These are phyloP conservation scores for Nothophaeocryptopus gaeumannii DNA, from an alignment of 2,329 filamentous ascomycete species.

Conservation along the genomic window DNA sequence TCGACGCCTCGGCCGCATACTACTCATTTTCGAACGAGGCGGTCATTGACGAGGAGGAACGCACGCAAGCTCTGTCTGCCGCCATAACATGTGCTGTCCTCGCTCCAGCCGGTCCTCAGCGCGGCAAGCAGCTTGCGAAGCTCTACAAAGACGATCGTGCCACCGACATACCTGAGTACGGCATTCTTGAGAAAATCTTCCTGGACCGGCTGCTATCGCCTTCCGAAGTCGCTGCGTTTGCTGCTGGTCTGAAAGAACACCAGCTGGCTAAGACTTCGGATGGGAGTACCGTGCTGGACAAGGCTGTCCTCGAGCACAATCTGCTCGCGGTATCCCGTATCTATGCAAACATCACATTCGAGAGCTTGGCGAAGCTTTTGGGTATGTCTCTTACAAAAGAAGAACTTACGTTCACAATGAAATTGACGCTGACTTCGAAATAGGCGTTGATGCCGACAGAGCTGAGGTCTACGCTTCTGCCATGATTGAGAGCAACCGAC, in stretches of 20 bases:
- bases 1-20: conserved; percentile 84
- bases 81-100: conserved; percentile 91
- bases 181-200: conserved; percentile 97
- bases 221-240: conserved; percentile 83
- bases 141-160: conserved; percentile 93
- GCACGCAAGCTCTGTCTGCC: conserved; percentile 77
- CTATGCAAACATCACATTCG: conserved; percentile 54
- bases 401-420: too few species aligned
- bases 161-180: conserved; percentile 70
- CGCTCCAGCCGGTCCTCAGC: conserved; percentile 81
- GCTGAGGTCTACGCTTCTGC: conserved; percentile 88
- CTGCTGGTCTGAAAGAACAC: conserved; percentile 74
- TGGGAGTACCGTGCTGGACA: conserved; percentile 86
- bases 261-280: conserved; percentile 88
- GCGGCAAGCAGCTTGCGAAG: conserved; percentile 74
- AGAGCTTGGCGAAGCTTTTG: conserved; percentile 71
- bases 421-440: too few species aligned
- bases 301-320: conserved; percentile 95
- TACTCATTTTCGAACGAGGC: conserved; percentile 77
- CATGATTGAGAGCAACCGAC: conserved; percentile 92
- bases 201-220: conserved; percentile 78
- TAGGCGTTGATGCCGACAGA: conserved; percentile 70
- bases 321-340: conserved; percentile 73
- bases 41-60: conserved; percentile 80
- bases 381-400: too few species aligned